These are phyloP conservation scores for Oidiodendron maius DNA, from an alignment of 495 filamentous ascomycete genomes.

Conservation along the genomic window DNA sequence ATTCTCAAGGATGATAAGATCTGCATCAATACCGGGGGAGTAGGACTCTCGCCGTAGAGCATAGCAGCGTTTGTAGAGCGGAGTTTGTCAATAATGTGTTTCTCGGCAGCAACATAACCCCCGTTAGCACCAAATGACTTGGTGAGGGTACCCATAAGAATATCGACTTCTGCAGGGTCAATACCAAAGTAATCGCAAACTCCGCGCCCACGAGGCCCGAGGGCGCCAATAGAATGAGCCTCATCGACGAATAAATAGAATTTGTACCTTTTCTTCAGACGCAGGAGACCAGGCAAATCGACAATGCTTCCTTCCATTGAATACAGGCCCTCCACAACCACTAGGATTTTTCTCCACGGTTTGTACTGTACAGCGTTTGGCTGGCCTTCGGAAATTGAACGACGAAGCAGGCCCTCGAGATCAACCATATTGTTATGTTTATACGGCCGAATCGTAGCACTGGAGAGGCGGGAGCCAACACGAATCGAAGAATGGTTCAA, in stretches of 20 bases:
- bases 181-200: slow-evolving; percentile 95
- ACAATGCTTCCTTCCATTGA: slow-evolving; percentile 99
- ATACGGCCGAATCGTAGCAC: slow-evolving; percentile 87
- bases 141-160: slow-evolving; percentile 95
- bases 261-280: slow-evolving; percentile 88
- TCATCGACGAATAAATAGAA: slow-evolving; percentile 92
- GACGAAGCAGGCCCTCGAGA: slow-evolving; percentile 74
- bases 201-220: slow-evolving; percentile 79
- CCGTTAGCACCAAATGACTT: slow-evolving; percentile 98
- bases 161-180: slow-evolving; percentile 81
- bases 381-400: slow-evolving; percentile 89
- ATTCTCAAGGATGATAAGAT: slow-evolving; percentile 76
- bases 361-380: slow-evolving; percentile 78
- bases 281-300: slow-evolving; percentile 78
- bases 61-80: slow-evolving; percentile 76
- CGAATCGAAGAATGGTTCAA: slow-evolving; percentile 95
- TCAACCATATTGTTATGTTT: slow-evolving; percentile 92
- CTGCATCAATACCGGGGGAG: slow-evolving; percentile 79
- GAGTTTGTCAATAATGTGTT: slow-evolving; percentile 82
- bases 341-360: slow-evolving; percentile 95
- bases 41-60: slow-evolving; percentile 77
- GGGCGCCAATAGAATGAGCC: slow-evolving; percentile 92
- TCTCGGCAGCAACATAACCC: slow-evolving; percentile 87
- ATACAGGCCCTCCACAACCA: slow-evolving; percentile 92
- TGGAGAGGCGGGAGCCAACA: slow-evolving; percentile 84